Evolutionary conservation across 2,329 filamentous ascomycete genomes (phyloP).

Genomic region (Xylaria polymorpha): DNA sequence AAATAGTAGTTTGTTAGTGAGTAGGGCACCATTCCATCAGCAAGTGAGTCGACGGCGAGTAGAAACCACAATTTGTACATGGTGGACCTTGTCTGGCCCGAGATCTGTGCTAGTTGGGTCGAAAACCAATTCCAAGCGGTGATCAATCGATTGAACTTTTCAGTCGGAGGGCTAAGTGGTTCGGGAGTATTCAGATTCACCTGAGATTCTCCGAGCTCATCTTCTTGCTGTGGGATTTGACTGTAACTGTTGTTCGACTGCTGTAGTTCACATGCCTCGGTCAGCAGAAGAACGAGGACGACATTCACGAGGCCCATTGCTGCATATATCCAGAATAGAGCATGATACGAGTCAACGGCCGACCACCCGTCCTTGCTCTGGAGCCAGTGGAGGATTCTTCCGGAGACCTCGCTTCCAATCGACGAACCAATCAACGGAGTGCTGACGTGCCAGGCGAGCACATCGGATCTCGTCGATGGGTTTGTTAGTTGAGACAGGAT

Average conservation of each 20-base stretch:
- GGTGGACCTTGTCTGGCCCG: constrained; percentile 64
- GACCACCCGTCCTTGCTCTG: constrained; percentile 59
- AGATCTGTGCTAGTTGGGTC: constrained; percentile 65
- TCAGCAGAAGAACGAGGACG: constrained; percentile 59
- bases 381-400: constrained; percentile 62
- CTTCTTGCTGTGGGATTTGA: constrained; percentile 40
- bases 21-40: constrained; percentile 73
- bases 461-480: constrained; percentile 66
- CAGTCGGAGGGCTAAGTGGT: constrained; percentile 23
- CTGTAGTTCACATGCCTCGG: constrained; percentile 61
- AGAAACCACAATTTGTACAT: constrained; percentile 75
- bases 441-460: constrained; percentile 75
- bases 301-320: constrained; percentile 66
- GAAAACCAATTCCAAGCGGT: constrained; percentile 44
- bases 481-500: constrained; percentile 70
- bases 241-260: constrained; percentile 42
- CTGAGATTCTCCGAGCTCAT: constrained; percentile 17
- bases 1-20: constrained; percentile 69
- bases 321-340: constrained; percentile 68
- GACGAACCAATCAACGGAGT: constrained; percentile 66
- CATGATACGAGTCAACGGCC: constrained; percentile 64
- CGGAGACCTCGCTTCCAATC: constrained; percentile 63
- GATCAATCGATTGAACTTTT: constrained; percentile 36
- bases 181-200: not conserved
- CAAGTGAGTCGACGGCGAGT: constrained; percentile 71